Percentiles rank a stretch among this genome's conserved stretches.
phyloP scores from a whole-genome alignment of 1,139 yeast species.

The Blastobotrys raffinosifermentans region DNA sequence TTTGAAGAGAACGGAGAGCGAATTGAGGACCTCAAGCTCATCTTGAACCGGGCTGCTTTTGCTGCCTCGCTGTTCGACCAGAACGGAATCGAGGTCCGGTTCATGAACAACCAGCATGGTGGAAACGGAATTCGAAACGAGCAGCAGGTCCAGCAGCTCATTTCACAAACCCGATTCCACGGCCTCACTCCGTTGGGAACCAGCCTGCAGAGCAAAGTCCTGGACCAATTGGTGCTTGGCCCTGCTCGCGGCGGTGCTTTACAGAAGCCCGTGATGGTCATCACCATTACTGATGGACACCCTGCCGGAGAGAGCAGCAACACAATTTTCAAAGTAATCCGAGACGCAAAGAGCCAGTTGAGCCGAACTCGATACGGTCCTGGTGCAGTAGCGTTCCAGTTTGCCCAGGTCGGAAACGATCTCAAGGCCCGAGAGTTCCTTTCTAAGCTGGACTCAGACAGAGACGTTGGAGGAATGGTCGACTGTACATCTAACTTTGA shows the following conservation, averaged over 20 bases:
- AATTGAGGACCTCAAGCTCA: constrained; percentile 32
- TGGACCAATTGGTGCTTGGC: constrained; percentile 29
- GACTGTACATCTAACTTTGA: constrained; percentile 34
- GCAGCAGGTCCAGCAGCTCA: constrained; percentile 25
- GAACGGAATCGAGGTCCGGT: constrained; percentile 33
- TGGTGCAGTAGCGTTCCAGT: constrained; percentile 32
- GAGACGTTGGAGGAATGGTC: constrained; percentile 30
- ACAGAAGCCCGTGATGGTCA: constrained; percentile 30
- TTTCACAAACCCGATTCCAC: constrained; percentile 26
- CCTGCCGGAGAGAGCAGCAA: constrained; percentile 31
- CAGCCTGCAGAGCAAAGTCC: constrained; percentile 24
- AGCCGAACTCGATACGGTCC: constrained; percentile 26
- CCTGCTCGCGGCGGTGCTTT: constrained; percentile 25
- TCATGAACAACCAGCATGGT: constrained; percentile 28
- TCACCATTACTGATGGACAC: constrained; percentile 32
- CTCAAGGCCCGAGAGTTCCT: constrained; percentile 31
- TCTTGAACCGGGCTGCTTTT: constrained; percentile 29
- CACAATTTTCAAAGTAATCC: constrained; percentile 26
- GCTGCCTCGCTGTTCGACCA: constrained; percentile 31
- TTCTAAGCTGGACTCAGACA: constrained; percentile 28
- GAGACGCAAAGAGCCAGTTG: constrained; percentile 26
- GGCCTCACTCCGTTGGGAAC: constrained; percentile 34
- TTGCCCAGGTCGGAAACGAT: constrained; percentile 34
- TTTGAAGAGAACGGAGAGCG: constrained; percentile 35
- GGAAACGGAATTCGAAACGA: constrained; percentile 28